Evolutionary conservation across 257 asterid species (phyloP), one percentile per base, ranked within the genome.

Genomic region (Nicotiana undulata): DNA sequence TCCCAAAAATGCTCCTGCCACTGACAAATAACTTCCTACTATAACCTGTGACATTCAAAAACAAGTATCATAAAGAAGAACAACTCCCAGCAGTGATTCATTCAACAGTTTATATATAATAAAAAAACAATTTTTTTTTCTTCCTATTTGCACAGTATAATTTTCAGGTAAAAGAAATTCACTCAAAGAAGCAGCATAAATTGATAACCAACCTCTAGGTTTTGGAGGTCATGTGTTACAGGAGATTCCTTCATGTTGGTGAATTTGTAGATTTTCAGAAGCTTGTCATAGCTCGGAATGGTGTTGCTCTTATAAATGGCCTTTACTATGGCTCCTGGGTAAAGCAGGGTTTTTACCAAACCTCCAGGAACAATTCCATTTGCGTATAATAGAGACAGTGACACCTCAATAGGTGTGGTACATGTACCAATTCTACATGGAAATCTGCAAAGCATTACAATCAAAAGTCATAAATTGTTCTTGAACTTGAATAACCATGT

Each of bases 1-100:
- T 26, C 97, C 91, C 32, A 90, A 61, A 46, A 90, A 51, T 74
- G 97, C 92, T 63, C 95, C 97, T 1, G 89, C 90, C 18, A 92
- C 88, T 67, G 90, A 86, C 18, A 92, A 83, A 85, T 88, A 91
- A 85, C 95, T 86, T 60, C 97, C 97, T 24, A 82, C 88, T 77
- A 89, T 79, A 81, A 92, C 89, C 97, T 91, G 89, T 5, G 55
- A 11, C 28, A 22, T 64, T 44, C 63, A 55, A 60, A 74, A 80
- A 3, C 55, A 60, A 16, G 11, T 28, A 17, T 28, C 6, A 56
- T 18, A 18, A 56, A 58, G 49, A 40, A 22, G 72, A 63, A 58
- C 2, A 65, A 22, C 24, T 4, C 20, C 5, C 2, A 34, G 8
- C 40, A 34, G 8, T 34, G 40, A 37, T 34, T 6, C 40, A 34